Percentiles rank a stretch among this genome's conserved stretches.
These are phyloP conservation scores for Pseudogymnoascus verrucosus DNA, from an alignment of 2,329 filamentous ascomycete genomes.

Conservation along the genomic window DNA sequence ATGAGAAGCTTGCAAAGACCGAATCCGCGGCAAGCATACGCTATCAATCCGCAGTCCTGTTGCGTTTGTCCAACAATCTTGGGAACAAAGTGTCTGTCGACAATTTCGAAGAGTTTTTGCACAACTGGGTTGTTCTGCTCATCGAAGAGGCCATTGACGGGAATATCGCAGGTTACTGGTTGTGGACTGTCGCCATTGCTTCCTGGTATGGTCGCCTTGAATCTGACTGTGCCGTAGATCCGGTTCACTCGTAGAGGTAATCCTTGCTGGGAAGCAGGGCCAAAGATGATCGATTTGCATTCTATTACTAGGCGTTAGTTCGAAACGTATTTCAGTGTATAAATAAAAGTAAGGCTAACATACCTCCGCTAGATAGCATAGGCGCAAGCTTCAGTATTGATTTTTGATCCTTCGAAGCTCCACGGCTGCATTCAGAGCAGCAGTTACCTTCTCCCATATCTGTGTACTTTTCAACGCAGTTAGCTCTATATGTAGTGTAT, in stretches of 20 bases:
- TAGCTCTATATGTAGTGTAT: not conserved
- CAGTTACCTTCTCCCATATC: not conserved
- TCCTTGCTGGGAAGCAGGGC: not conserved
- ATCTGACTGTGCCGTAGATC: not conserved
- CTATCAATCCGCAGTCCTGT: not conserved
- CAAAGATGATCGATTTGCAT: not conserved
- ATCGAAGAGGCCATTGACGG: not conserved
- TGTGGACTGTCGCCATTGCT: not conserved
- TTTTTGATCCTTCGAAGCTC: not conserved
- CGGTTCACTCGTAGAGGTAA: not conserved
- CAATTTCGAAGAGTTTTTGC: not conserved
- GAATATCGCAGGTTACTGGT: not conserved
- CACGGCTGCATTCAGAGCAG: not conserved
- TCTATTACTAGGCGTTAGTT: not conserved
- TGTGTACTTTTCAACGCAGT: not conserved
- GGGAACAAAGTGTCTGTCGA: not conserved
- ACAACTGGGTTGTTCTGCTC: not conserved
- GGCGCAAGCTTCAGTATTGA: not conserved
- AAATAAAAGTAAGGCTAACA: not conserved
- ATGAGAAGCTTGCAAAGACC: not conserved
- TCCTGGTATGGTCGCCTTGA: not conserved
- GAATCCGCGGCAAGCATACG: not conserved
- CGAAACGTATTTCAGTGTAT: not conserved
- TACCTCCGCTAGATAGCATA: not conserved
- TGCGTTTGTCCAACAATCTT: not conserved